A percentile compares a stretch with the other conserved stretches of the same genome.
These are phyloP conservation scores for Gracilaria caudata DNA, from an alignment of 23 red algal species.

Conservation along the genomic window DNA sequence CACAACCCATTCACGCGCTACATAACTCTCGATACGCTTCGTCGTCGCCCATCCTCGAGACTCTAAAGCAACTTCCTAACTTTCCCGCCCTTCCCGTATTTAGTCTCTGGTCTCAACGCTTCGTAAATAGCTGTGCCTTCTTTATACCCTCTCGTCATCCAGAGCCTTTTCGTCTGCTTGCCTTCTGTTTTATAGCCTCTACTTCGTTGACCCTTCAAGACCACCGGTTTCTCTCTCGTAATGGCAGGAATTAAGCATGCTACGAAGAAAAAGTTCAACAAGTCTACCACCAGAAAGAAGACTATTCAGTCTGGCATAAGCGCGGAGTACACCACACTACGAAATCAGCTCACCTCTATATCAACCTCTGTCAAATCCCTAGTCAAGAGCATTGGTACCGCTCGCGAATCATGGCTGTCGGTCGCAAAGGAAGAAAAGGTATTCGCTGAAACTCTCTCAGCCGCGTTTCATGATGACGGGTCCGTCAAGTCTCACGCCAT, in stretches of 20 bases:
- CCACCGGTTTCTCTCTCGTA: not conserved
- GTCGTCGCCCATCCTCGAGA: not conserved
- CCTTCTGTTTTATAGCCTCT: not conserved
- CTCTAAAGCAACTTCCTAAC: not conserved
- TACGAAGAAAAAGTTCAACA: conserved; percentile 52
- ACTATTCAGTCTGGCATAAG: conserved; percentile 54
- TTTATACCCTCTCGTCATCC: not conserved
- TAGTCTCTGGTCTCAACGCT: not conserved
- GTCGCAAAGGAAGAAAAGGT: conserved; percentile 45
- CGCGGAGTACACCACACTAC: conserved; percentile 27
- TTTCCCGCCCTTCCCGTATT: conserved; percentile 5
- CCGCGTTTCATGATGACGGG: conserved; percentile 23
- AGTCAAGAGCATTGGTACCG: conserved; percentile 6
- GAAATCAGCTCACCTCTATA: conserved; percentile 1
- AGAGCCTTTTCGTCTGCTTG: not conserved
- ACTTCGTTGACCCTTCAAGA: not conserved
- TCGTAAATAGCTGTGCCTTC: not conserved
- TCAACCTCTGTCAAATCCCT: conserved; percentile 42
- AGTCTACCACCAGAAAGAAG: conserved; percentile 37
- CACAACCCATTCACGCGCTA: not conserved
- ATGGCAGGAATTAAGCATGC: conserved; percentile 57
- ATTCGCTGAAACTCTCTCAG: conserved; percentile 37
- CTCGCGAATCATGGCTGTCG: conserved; percentile 13
- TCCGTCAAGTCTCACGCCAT: conserved; percentile 24
- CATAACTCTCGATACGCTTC: not conserved